These are phyloP conservation scores for Effrenium voratum DNA, from an alignment of 73 alveolate species.

Conservation along the genomic window DNA sequence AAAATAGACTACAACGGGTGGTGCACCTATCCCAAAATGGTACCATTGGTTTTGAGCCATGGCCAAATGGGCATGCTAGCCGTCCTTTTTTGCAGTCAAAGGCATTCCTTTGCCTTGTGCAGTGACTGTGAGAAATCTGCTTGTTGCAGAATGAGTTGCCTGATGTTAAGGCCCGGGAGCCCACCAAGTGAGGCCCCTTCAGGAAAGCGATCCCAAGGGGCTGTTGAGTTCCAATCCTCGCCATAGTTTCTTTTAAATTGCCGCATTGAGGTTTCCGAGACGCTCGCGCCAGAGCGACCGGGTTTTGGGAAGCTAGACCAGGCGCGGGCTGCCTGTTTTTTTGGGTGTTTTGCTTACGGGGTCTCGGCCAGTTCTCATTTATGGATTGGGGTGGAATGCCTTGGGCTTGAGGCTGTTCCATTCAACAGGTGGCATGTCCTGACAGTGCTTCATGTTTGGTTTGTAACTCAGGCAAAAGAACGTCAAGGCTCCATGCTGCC, in stretches of 20 bases:
- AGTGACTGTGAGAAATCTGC: not conserved
- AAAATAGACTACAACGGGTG: no score
- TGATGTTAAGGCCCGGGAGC: not conserved
- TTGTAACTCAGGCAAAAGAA: no score
- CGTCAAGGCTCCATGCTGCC: no score
- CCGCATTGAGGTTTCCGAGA: constrained; percentile 15
- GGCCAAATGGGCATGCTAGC: no score
- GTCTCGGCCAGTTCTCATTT: not conserved
- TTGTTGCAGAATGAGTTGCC: not conserved
- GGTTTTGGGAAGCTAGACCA: constrained; percentile 53
- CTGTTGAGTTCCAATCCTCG: not conserved
- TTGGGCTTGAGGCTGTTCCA: not conserved
- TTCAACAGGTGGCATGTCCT: not conserved
- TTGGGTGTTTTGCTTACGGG: not conserved
- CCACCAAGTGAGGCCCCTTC: not conserved
- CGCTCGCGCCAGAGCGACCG: constrained; percentile 47
- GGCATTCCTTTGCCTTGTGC: not conserved
- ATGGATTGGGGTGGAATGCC: not conserved
- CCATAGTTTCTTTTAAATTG: no score
- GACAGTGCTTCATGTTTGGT: not conserved
- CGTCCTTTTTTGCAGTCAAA: no score
- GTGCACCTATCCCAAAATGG: no score
- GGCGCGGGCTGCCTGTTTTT: no score
- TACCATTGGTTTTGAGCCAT: no score
- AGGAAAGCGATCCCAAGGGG: not conserved